Evolutionary conservation across 345 rosid genomes (phyloP), one percentile per base, ranked within the genome.

Genomic region (Lepidium didymum): DNA sequence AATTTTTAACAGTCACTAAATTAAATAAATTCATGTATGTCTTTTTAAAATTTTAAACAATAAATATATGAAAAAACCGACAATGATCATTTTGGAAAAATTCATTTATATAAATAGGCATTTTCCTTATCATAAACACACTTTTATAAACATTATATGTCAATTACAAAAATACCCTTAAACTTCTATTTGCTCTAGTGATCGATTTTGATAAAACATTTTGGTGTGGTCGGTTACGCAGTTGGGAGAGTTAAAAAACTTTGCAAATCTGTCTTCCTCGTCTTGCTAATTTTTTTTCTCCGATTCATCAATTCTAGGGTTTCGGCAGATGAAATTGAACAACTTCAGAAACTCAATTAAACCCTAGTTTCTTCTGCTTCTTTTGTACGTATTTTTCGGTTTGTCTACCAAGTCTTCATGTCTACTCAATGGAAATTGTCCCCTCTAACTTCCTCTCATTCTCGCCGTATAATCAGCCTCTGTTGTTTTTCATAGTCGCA

Each of bases 341-440:
- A 18, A 25, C 60, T 31, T 6, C 14, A 5, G 27, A 16, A 49
- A 14, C 9, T 27, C 6, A 54, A 13, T 16, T 9, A 61, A 75
- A 54, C 68, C 74, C 74, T 55, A 54, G 47, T 5, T 21, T 1
- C 62, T 38, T 73, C 67, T 19, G 41, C 33, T 62, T 70, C 47
- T 62, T 67, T 50, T 19, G 42, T 81, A 83, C 79, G 81, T 81
- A 70, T 80, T 81, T 74, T 27, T 1, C 50, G 4, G 12, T 40
- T 73, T 64, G 78, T 56, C 56, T 67, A 70, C 14, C 62, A 69
- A 67, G 82, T 77, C 78, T 85, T 83, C 72, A 84, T 92, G 86
- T 83, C 82, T 83, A 53, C 42, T 79, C 67, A 81, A 83, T 87
- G 87, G 87, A 81, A 87, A 75, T 81, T 77, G 72, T 65, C 72